Percentiles rank a stretch among this genome's conserved stretches.
Conservation (phyloP, 257 asterid species). For the Nicotiana benthamiana region DNA sequence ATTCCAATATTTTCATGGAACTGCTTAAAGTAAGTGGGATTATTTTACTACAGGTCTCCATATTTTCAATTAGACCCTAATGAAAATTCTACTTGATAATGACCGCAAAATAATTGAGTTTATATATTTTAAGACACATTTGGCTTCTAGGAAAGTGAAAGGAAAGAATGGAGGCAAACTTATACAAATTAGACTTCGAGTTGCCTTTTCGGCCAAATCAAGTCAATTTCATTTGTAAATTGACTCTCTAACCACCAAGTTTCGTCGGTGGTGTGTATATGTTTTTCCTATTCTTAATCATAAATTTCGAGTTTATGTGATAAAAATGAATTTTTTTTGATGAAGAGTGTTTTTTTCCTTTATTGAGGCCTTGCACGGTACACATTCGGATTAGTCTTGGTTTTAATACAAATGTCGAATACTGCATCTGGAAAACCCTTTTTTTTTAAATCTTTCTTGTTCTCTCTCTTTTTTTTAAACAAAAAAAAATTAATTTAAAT, state of each 20-base stretch:
- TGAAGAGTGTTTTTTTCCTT: neutral
- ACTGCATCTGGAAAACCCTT: too few species aligned
- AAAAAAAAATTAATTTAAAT: neutral
- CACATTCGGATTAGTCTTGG: too few species aligned
- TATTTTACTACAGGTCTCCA: neutral
- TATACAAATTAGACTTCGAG: neutral
- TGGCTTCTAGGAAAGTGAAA: neutral
- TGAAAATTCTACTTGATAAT: neutral
- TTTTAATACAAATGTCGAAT: too few species aligned
- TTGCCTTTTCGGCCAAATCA: neutral
- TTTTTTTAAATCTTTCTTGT: too few species aligned
- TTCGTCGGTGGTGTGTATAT: too few species aligned
- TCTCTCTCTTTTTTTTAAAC: neutral
- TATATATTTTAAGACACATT: neutral
- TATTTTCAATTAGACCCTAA: neutral
- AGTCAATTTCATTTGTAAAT: neutral
- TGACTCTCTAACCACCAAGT: neutral
- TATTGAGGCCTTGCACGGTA: neutral
- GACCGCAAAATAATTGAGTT: neutral
- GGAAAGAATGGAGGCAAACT: neutral
- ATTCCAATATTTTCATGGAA: neutral
- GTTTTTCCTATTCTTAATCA: fast-evolving
- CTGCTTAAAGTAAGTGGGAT: neutral
- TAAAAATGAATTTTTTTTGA: too few species aligned
- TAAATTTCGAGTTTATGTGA: too few species aligned